Evolutionary conservation across 768 basidiomycete species (phyloP), one percentile per base, ranked within the genome.

Genomic region (Leccinellum luteum): DNA sequence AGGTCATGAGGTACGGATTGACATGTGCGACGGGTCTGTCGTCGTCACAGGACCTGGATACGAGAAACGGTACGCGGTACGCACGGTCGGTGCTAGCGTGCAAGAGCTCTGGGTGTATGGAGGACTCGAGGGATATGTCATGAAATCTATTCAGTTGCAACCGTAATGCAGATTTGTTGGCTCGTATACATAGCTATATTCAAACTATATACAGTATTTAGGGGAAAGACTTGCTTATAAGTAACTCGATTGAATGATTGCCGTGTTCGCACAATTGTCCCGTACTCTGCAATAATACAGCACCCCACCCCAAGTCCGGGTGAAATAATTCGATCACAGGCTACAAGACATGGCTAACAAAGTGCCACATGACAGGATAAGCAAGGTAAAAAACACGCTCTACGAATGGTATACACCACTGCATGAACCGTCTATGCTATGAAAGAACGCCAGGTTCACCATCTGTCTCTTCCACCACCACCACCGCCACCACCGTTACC

Each of bases 101-200:
- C 97, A 99, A 76, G 96, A 99, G 74, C 77, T 99, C 44, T 98
- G 97, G 97, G 80, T 95, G 14, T 95, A 92, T 62, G 94, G 92
- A 8, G 94, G 95, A 7, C 73, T 98, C 56, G 96, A 98, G 66
- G 94, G 94, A 2, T 97, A 86, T 70, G 91, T 98, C 51, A 73
- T 93, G 65, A 91, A 91, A 72, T 75, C 76, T 63, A 87, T 92
- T 51, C 76, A 77, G 59, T 68, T 69, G 7, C 73, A 75, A 55
- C 38, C 50, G 41, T 69, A 57, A 68, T 23, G 28, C 31, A 25
- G 45, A 47, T 47, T 19, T 13, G 28, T 51, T 9, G 9, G 17
- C 38, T n/a, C 43, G 44, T 51, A 51, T 41, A 35, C 21, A 50
- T 27, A 13, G 14, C 1, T 56, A 48, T 56, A 51, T 23, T 31